Percentiles rank a stretch among this genome's conserved stretches.
Conservation (phyloP, 768 basidiomycete species). For the Cyclocybe cylindracea region DNA sequence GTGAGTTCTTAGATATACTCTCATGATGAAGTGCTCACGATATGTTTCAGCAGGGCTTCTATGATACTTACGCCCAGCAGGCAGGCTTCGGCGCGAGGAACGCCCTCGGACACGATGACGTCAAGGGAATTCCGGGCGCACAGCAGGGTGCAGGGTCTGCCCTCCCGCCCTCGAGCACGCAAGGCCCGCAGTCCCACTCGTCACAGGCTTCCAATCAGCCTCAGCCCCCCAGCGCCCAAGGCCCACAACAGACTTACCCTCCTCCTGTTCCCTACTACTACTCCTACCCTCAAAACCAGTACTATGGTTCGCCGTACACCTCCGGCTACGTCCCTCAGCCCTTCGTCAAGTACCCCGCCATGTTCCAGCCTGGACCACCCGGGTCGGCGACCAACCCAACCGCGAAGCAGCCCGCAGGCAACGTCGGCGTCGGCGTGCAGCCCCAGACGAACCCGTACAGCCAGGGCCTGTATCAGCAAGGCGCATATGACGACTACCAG, state of each 20-base stretch:
- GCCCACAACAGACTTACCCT: constrained; percentile 68
- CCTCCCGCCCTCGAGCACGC: constrained; percentile 54
- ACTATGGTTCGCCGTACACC: constrained; percentile 71
- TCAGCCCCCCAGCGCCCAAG: constrained; percentile 61
- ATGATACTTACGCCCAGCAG: constrained; percentile 71
- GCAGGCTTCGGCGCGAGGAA: constrained; percentile 64
- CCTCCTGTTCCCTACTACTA: constrained; percentile 63
- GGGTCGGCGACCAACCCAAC: constrained; percentile 65
- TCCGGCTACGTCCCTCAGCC: constrained; percentile 64
- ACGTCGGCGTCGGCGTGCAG: constrained; percentile 47
- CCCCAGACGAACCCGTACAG: constrained; percentile 59
- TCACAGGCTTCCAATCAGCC: constrained; percentile 54
- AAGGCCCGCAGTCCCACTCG: constrained; percentile 58
- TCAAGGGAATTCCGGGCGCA: constrained; percentile 64
- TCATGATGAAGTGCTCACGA: constrained; percentile 11
- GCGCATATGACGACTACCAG: constrained; percentile 45
- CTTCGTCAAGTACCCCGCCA: constrained; percentile 76
- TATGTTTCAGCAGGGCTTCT: constrained; percentile 57
- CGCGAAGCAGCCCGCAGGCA: constrained; percentile 62
- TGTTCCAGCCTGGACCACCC: constrained; percentile 74
- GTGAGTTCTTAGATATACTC: constrained; percentile 39
- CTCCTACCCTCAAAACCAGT: constrained; percentile 75
- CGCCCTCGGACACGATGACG: constrained; percentile 72
- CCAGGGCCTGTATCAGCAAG: constrained; percentile 66
- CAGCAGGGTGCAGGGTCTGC: constrained; percentile 51